Conservation (phyloP, 306 rosid species). For the Vachellia collinsii region DNA sequence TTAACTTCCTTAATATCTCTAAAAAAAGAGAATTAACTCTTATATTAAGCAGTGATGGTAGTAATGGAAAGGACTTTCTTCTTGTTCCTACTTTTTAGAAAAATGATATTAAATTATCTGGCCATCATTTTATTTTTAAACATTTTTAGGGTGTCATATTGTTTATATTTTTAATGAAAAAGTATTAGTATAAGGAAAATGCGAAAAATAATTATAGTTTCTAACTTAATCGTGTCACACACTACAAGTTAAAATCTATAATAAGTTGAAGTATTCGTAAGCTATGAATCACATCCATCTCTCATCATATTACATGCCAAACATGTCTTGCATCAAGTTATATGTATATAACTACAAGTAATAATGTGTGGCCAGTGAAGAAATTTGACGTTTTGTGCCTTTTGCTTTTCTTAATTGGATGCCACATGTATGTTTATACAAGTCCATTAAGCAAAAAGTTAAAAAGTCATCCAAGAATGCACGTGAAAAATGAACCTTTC, state of each 20-base stretch:
- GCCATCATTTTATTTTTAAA: background rate
- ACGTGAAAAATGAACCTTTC: slow-evolving; percentile 7
- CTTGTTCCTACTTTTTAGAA: background rate
- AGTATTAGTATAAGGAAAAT: background rate
- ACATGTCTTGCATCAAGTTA: background rate
- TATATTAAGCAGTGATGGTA: no score
- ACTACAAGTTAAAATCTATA: background rate
- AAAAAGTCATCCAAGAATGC: background rate
- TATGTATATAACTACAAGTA: background rate
- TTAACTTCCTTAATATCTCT: no score
- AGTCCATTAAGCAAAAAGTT: no score
- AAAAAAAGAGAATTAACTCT: no score
- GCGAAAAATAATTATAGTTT: background rate
- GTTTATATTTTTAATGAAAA: background rate
- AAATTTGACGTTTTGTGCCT: background rate
- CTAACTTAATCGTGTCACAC: background rate
- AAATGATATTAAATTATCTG: background rate
- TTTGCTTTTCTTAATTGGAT: background rate
- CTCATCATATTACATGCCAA: background rate
- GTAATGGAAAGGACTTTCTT: background rate
- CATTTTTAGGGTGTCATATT: background rate
- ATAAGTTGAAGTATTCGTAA: background rate
- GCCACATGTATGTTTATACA: background rate
- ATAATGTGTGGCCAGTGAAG: background rate
- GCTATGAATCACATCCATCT: background rate